These are phyloP conservation scores for Kingdonia uniflora DNA, from an alignment of 164 flowering plant genomes.

Conservation along the genomic window DNA sequence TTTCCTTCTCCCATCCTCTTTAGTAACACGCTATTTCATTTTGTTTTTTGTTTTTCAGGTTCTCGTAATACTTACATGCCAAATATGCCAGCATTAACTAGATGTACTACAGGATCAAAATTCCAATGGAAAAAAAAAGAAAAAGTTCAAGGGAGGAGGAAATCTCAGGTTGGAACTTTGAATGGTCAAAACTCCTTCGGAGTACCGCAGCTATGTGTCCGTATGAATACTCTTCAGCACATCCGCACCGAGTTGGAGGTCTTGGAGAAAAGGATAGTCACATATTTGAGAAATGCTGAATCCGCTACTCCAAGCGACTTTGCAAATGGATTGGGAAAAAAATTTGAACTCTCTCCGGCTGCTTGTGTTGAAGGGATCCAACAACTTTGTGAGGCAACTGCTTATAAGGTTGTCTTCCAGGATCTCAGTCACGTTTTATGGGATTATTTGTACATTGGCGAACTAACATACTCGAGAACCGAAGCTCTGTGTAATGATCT, in stretches of 20 bases:
- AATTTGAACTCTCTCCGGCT: constrained; percentile 49
- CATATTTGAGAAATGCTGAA: constrained; percentile 33
- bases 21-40: background rate
- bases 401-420: constrained; percentile 62
- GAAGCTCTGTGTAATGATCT: constrained; percentile 66
- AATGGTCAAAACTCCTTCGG: constrained; percentile 39
- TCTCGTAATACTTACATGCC: constrained; percentile 67
- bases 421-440: constrained; percentile 60
- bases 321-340: constrained; percentile 30
- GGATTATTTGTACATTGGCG: constrained; percentile 74
- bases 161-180: constrained; percentile 46
- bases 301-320: constrained; percentile 26
- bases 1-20: background rate
- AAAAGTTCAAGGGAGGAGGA: constrained; percentile 34
- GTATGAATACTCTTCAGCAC: constrained; percentile 69
- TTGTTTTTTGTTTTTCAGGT: constrained; percentile 35
- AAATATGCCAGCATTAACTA: constrained; percentile 83
- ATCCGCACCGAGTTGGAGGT: constrained; percentile 50
- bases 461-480: constrained; percentile 48
- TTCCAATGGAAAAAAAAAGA: constrained; percentile 88
- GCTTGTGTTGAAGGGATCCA: constrained; percentile 69
- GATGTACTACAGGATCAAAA: constrained; percentile 71
- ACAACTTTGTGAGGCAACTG: constrained; percentile 64
- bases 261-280: constrained; percentile 38
- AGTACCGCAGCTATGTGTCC: constrained; percentile 62